phyloP scores from a whole-genome alignment of 495 filamentous ascomycete genomes.

The Glonium stellatum region DNA sequence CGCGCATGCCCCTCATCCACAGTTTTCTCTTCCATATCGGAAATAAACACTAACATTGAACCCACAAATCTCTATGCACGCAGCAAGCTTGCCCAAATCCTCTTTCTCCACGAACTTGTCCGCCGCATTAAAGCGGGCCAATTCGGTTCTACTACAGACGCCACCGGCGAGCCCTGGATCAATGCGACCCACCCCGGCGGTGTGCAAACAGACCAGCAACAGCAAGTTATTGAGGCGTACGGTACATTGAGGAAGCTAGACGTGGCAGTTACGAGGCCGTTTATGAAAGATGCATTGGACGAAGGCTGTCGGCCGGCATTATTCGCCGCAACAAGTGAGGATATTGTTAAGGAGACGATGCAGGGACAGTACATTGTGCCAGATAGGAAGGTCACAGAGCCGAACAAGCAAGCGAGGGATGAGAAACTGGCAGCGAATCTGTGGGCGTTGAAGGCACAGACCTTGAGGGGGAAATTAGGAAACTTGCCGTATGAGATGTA shows the following conservation, averaged over 20 bases:
- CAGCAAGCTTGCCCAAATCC: slow-evolving; percentile 50
- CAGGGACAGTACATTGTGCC: slow-evolving; percentile 50
- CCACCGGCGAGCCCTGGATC: slow-evolving; percentile 39
- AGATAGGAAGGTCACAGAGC: slow-evolving; percentile 43
- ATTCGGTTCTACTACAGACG: slow-evolving; percentile 20
- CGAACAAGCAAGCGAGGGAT: slow-evolving; percentile 37
- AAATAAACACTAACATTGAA: slow-evolving; percentile 51
- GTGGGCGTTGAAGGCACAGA: slow-evolving; percentile 39
- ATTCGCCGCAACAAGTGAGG: slow-evolving; percentile 44
- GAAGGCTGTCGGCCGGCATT: slow-evolving; percentile 44
- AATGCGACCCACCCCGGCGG: slow-evolving; percentile 48
- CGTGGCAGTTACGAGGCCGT: slow-evolving; percentile 36
- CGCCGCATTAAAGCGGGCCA: slow-evolving; percentile 15
- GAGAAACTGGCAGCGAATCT: slow-evolving; percentile 36
- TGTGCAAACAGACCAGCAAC: slow-evolving; percentile 44
- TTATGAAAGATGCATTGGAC: slow-evolving; percentile 47
- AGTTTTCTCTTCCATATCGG: slow-evolving; percentile 43
- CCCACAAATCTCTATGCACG: slow-evolving; percentile 47
- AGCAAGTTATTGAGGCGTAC: slow-evolving; percentile 50
- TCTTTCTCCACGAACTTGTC: slow-evolving; percentile 40
- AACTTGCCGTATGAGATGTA: slow-evolving; percentile 14
- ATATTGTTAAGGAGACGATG: slow-evolving; percentile 41
- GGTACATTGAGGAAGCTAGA: slow-evolving; percentile 40
- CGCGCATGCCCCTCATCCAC: slow-evolving; percentile 39
- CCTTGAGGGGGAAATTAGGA: slow-evolving; percentile 37